Percentiles rank a stretch among this genome's conserved stretches.
These are phyloP conservation scores for Penicillium canescens DNA, from an alignment of 495 filamentous ascomycete species.

Conservation along the genomic window DNA sequence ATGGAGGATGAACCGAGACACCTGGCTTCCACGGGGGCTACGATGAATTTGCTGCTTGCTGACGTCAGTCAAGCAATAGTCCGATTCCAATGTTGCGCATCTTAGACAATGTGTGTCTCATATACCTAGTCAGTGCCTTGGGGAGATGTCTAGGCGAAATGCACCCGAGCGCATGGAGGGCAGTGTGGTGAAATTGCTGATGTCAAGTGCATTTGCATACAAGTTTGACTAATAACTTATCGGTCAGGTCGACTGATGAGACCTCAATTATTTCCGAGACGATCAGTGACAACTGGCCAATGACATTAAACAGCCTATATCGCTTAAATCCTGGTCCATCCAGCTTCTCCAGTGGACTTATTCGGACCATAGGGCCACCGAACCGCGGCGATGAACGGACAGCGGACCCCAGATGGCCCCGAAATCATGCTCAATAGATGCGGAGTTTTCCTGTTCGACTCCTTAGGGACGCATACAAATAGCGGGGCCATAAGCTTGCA, in stretches of 20 bases:
- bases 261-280: neutral
- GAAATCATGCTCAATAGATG: neutral
- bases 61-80: constrained; percentile 5
- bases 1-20: neutral
- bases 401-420: neutral
- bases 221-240: neutral
- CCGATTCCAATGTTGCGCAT: constrained; percentile 10
- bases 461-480: neutral
- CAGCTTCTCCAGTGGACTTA: neutral
- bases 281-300: neutral
- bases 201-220: neutral
- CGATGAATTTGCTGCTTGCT: constrained; percentile 1
- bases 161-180: neutral
- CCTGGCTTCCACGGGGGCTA: neutral
- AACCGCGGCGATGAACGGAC: neutral
- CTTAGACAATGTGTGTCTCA: constrained; percentile 19
- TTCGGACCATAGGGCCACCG: neutral
- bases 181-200: neutral
- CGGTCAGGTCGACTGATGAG: neutral
- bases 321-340: neutral
- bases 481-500: constrained; percentile 12
- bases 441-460: neutral
- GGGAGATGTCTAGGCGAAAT: neutral
- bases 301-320: neutral
- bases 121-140: neutral